A percentile compares a stretch with the other conserved stretches of the same genome.
Evolutionary conservation across 1,139 yeast species (phyloP).

Genomic region (Saccharomyces hybrid): DNA sequence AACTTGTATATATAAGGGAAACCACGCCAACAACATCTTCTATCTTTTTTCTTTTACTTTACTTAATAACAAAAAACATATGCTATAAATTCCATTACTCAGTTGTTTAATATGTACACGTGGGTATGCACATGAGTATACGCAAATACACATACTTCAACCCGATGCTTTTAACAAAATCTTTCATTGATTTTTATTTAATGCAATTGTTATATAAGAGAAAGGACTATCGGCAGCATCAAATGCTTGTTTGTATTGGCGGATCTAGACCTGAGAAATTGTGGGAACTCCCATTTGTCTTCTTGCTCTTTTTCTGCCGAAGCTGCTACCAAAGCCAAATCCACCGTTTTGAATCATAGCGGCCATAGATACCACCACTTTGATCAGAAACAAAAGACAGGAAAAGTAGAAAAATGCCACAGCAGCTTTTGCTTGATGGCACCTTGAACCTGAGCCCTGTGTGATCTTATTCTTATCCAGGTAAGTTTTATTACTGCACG

Average conservation of each 20-base stretch:
- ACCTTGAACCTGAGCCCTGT: constrained; percentile 72
- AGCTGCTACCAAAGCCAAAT: constrained; percentile 41
- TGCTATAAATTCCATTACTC: not conserved
- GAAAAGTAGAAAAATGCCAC: constrained; percentile 87
- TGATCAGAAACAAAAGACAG: constrained; percentile 64
- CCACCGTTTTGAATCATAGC: constrained; percentile 64
- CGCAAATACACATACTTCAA: no score
- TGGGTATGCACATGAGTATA: not conserved
- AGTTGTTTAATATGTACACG: not conserved
- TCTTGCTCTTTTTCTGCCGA: constrained; percentile 38
- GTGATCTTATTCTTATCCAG: constrained; percentile 55
- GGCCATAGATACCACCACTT: constrained; percentile 53
- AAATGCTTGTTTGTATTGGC: not conserved
- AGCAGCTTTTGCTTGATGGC: constrained; percentile 92
- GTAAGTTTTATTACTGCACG: constrained; percentile 66
- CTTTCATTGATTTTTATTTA: not conserved
- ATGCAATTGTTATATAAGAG: not conserved
- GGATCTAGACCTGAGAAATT: constrained; percentile 62
- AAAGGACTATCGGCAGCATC: not conserved
- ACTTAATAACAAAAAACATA: not conserved
- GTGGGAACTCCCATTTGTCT: constrained; percentile 83
- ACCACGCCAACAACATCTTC: not conserved
- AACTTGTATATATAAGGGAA: not conserved
- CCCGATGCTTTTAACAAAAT: not conserved
- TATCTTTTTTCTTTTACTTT: not conserved